Percentiles rank a stretch among this genome's conserved stretches.
Conservation (phyloP, 495 filamentous ascomycete species). For the Chaetomium cochliodes region DNA sequence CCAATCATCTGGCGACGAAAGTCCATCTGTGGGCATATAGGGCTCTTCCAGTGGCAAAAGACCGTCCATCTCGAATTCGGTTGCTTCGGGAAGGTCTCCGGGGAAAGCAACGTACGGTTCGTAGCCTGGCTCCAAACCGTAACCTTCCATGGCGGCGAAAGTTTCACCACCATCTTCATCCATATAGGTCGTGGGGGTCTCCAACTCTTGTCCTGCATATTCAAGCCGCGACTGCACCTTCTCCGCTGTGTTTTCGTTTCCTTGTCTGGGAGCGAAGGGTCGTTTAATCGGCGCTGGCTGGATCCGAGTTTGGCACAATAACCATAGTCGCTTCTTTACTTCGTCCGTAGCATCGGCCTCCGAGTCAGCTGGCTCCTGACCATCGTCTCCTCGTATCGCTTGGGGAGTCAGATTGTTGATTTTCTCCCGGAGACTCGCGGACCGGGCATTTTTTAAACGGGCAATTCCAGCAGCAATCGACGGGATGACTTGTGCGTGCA, state of each 20-base stretch:
- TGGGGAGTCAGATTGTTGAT: slow-evolving; percentile 1
- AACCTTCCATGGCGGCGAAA: not conserved
- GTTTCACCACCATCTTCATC: not conserved
- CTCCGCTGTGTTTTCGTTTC: not conserved
- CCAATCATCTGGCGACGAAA: not conserved
- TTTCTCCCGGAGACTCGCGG: slow-evolving; percentile 31
- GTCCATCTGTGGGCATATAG: not conserved
- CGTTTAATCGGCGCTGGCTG: slow-evolving; percentile 19
- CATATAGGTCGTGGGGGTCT: not conserved
- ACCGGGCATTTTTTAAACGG: slow-evolving; percentile 29
- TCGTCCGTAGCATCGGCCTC: slow-evolving; percentile 12
- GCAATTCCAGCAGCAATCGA: slow-evolving; percentile 28
- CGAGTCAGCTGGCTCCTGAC: not conserved
- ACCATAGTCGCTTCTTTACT: slow-evolving; percentile 27
- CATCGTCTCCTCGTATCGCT: not conserved
- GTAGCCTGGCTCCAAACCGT: not conserved
- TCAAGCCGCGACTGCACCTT: not conserved
- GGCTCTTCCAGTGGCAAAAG: not conserved
- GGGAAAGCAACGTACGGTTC: not conserved
- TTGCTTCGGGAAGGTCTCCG: not conserved
- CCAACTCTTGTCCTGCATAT: not conserved
- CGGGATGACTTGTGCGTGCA: slow-evolving; percentile 28
- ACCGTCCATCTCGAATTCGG: not conserved
- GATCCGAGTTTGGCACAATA: slow-evolving; percentile 32
- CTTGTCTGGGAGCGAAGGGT: slow-evolving; percentile 3